A percentile compares a stretch with the other conserved stretches of the same genome.
These are phyloP conservation scores for Hanseniaspora singularis DNA, from an alignment of 805 yeast genomes.

Conservation along the genomic window DNA sequence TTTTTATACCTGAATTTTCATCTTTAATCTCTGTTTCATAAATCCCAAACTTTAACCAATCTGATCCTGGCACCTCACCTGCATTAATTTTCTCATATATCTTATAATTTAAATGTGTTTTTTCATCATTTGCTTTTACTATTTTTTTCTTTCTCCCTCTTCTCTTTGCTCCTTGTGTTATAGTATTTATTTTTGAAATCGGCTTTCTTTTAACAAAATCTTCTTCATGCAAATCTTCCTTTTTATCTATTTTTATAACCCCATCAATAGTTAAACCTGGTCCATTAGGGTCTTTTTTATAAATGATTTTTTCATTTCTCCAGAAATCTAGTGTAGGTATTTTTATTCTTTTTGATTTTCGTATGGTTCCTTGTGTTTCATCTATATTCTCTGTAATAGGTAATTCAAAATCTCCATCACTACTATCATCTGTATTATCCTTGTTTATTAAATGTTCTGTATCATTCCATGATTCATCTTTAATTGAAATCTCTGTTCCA, in stretches of 20 bases:
- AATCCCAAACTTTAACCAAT: conserved; percentile 26
- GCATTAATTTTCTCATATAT: conserved; percentile 21
- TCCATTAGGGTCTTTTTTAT: conserved; percentile 31
- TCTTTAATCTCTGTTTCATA: conserved; percentile 23
- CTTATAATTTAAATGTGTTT: conserved; percentile 22
- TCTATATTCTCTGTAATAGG: conserved; percentile 20
- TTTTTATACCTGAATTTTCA: conserved; percentile 24
- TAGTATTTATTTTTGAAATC: conserved; percentile 9
- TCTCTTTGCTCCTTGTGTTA: conserved; percentile 20
- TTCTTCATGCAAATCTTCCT: conserved; percentile 25
- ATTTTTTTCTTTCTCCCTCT: conserved; percentile 14
- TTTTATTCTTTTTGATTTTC: conserved; percentile 56
- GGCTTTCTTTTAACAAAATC: conserved; percentile 19
- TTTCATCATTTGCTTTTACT: conserved; percentile 21
- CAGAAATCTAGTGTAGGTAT: conserved; percentile 69
- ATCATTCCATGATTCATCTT: conserved; percentile 19
- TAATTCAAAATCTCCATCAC: conserved; percentile 21
- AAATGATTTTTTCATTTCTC: conserved; percentile 69
- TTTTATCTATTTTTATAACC: conserved; percentile 37
- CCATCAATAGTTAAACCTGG: conserved; percentile 47
- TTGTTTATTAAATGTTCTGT: conserved; percentile 12
- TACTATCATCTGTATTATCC: conserved; percentile 1
- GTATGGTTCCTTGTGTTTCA: conserved; percentile 24
- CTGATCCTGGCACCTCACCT: conserved; percentile 21
- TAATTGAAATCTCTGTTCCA: conserved; percentile 12